These are phyloP conservation scores for Fusarium illudens DNA, from an alignment of 2,329 filamentous ascomycete genomes.

Conservation along the genomic window DNA sequence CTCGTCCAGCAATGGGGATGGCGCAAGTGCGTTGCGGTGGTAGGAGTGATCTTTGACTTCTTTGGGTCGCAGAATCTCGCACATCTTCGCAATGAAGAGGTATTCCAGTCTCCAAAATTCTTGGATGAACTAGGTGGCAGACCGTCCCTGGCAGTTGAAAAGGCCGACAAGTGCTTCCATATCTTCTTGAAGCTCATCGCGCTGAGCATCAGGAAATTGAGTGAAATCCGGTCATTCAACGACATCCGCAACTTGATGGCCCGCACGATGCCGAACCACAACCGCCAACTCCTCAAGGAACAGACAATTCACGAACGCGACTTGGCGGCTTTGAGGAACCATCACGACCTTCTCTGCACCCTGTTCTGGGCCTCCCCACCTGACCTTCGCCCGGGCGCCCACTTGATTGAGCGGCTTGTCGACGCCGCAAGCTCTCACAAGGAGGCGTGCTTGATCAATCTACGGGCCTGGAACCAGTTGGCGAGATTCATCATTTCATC, in stretches of 20 bases:
- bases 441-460: conserved; percentile 70
- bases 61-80: conserved; percentile 69
- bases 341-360: conserved; percentile 73
- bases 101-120: conserved; percentile 67
- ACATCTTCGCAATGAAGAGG: conserved; percentile 72
- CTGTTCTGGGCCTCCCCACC: conserved; percentile 71
- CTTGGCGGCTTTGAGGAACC: conserved; percentile 70
- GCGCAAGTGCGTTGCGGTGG: conserved; percentile 64
- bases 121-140: conserved; percentile 61
- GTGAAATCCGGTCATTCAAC: conserved; percentile 57
- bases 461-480: conserved; percentile 70
- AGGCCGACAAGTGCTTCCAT: conserved; percentile 71
- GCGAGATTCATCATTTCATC: conserved; percentile 65
- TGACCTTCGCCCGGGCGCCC: conserved; percentile 61
- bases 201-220: conserved; percentile 62
- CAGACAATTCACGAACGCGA: conserved; percentile 67
- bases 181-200: conserved; percentile 72
- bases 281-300: conserved; percentile 70
- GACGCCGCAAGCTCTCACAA: conserved; percentile 68
- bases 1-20: conserved; percentile 73
- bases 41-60: conserved; percentile 73
- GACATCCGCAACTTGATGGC: conserved; percentile 69
- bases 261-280: conserved; percentile 71
- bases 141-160: conserved; percentile 59
- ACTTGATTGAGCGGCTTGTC: conserved; percentile 68